Percentiles rank a stretch among this genome's conserved stretches.
phyloP scores from a whole-genome alignment of 306 rosid genomes.

The Carpinus fangiana region DNA sequence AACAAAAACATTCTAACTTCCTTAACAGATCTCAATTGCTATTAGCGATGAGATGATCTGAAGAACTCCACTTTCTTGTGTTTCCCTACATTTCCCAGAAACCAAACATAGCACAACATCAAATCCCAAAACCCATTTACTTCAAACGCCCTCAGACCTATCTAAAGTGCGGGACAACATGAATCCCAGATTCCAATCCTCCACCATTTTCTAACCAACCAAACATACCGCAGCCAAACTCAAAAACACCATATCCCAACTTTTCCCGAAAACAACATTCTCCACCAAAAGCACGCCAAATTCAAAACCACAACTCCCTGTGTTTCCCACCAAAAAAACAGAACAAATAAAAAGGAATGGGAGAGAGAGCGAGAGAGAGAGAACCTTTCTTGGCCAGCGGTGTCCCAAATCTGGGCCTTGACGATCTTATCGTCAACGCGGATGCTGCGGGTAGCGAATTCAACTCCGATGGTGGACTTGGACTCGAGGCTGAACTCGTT shows the following conservation, averaged over 20 bases:
- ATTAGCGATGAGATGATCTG: background rate
- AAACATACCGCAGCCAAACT: background rate
- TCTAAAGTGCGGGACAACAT: background rate
- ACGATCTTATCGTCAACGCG: conserved; percentile 50
- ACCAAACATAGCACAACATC: background rate
- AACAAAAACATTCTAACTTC: background rate
- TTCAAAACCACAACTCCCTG: background rate
- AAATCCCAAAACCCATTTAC: background rate
- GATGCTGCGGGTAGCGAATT: conserved; percentile 56
- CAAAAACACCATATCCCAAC: background rate
- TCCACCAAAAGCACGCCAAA: background rate
- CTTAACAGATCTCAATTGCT: background rate
- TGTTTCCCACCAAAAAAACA: background rate
- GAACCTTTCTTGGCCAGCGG: conserved; percentile 64
- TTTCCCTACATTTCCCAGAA: background rate
- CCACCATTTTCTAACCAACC: background rate
- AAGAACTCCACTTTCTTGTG: background rate
- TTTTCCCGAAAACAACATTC: background rate
- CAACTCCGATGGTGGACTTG: conserved; percentile 59
- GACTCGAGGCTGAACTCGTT: conserved; percentile 62
- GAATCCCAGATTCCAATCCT: background rate
- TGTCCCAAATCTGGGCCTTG: conserved; percentile 73
- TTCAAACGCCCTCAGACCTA: background rate
- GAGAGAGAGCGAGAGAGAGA: background rate
- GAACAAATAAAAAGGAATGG: background rate